Base-by-base conservation (phyloP, 352 stramenopile species). In the Plasmopara viticola region DNA sequence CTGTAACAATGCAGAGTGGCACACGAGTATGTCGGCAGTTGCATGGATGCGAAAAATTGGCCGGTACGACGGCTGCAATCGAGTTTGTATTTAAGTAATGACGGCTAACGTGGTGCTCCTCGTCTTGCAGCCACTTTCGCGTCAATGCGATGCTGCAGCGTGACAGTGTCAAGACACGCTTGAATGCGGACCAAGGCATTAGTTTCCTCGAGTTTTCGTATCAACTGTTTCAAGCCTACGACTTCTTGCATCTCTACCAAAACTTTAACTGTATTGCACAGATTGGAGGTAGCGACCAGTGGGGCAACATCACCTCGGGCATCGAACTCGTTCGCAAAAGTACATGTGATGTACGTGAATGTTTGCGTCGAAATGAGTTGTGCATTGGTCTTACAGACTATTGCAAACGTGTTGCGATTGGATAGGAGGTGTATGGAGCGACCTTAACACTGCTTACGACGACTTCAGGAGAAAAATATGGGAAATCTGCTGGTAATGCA, bases 161-260 rank as follows among this genome's bases (percentile, higher is more conserved):
- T 55, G 97, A 99, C 56, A 98, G 91, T 48, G 97, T 99, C 9
- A 98, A 97, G 66, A 90, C 97, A 70, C 84, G 97, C 13, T 75
- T 99, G 28, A 73, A 89, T 40, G 86, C 88, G 34, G 96, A 98
- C 60, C 87, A 96, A 25, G 90, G 90, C 42, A 93, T 99, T 68
- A 98, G 84, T 54, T 99, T 99, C 74, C 87, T 99, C 51, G 97
- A 99, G 81, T 99, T 99, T 62, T 98, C 98, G 59, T 99, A 99
- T 77, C 98, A 99, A 81, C 90, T 99, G 57, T 92, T 99, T 55
- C 97, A 99, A 74, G 96, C 97, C 7, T 99, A 99, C 62, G 97
- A 99, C 66, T 99, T 99, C 70, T 63, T 98, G 50, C 93, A 99
- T 62, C 68, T 99, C 10, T 90, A 90, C 70, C 67, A 82, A 44